A percentile compares a stretch with the other conserved stretches of the same genome.
These are phyloP conservation scores for Ustilago nuda DNA, from an alignment of 1,284 basidiomycete genomes.

Conservation along the genomic window DNA sequence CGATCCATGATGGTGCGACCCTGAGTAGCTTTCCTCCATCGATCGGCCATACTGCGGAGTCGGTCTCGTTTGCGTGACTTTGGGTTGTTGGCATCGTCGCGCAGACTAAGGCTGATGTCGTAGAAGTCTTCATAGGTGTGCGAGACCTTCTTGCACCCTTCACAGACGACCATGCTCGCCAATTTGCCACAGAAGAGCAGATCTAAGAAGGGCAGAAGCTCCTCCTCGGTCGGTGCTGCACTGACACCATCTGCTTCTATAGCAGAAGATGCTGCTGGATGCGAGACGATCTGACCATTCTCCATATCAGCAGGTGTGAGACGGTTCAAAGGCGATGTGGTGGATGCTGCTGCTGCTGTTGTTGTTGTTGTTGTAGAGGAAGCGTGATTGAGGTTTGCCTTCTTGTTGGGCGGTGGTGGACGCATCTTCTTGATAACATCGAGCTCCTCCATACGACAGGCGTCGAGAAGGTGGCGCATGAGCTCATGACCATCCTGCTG, in stretches of 20 bases:
- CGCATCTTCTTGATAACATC: constrained; percentile 85
- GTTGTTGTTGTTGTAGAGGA: background rate
- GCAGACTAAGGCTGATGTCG: constrained; percentile 85
- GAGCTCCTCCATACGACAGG: constrained; percentile 93
- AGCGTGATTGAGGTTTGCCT: constrained; percentile 38
- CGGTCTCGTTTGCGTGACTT: constrained; percentile 50
- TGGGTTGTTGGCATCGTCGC: constrained; percentile 33
- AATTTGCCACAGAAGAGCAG: constrained; percentile 88
- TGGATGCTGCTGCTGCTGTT: background rate
- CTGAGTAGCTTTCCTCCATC: constrained; percentile 48
- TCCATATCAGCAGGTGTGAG: constrained; percentile 31
- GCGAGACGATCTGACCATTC: constrained; percentile 24
- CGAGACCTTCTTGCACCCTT: constrained; percentile 87
- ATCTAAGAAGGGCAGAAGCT: constrained; percentile 81
- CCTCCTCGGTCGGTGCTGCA: constrained; percentile 69
- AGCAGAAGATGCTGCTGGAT: constrained; percentile 1
- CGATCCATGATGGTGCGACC: constrained; percentile 37
- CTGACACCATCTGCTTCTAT: background rate
- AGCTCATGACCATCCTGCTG: constrained; percentile 97
- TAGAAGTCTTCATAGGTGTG: constrained; percentile 93
- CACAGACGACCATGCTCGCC: constrained; percentile 89
- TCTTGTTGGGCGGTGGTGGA: constrained; percentile 71
- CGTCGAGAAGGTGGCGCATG: constrained; percentile 85
- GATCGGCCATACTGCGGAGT: constrained; percentile 53
- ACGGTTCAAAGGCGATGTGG: constrained; percentile 1